Evolutionary conservation across 1,284 basidiomycete genomes (phyloP), one percentile per base, ranked within the genome.

Genomic region (Schizophyllum amplum): DNA sequence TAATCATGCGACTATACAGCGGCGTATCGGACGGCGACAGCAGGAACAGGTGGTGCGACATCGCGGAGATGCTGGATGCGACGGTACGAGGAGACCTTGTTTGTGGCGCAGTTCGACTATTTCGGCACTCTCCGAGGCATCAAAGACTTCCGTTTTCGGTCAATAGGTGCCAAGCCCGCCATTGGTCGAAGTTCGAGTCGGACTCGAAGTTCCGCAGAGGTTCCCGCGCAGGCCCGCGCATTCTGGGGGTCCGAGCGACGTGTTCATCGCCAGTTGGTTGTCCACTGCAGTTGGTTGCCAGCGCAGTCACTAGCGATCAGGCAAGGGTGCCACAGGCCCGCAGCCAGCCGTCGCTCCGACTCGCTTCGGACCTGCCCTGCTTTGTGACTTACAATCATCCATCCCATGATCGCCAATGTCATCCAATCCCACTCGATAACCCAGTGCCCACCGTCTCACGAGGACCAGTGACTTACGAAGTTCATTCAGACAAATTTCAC

Each of bases 41-140:
- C 51, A 92, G 67, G 70, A 90, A 92, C 33, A 92, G 75, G 71
- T 92, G 89, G 69, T 91, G 87, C 60, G 89, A 92, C 90, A 92
- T 91, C 63, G 61, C 53, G 20, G 42, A 47, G 24, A 54, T 20
- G 21, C 48, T 15, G 48, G 48, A 11, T 11, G 24, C 48, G 48
- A 5, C 33, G 33, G 33, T 2, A 17, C 13, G 33, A 42, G 33
- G 33, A 17, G 17, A 42, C 33, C 33, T 42, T 17, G 11, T 42
- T 42, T 42, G 33, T 42, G 33, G 33, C 33, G 33, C 33, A 42
- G 33, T 42, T 42, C 33, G 33, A 42, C 33, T 42, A 9, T 9
- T 3, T 9, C 33, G 33, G 33, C 33, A 42, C 17, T 42, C 33
- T 42, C 33, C 33, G 33, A 17, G 33, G 13, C 11, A 13, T 42